phyloP scores from a whole-genome alignment of 2,329 filamentous ascomycete genomes.

The Colletotrichum liaoningense region DNA sequence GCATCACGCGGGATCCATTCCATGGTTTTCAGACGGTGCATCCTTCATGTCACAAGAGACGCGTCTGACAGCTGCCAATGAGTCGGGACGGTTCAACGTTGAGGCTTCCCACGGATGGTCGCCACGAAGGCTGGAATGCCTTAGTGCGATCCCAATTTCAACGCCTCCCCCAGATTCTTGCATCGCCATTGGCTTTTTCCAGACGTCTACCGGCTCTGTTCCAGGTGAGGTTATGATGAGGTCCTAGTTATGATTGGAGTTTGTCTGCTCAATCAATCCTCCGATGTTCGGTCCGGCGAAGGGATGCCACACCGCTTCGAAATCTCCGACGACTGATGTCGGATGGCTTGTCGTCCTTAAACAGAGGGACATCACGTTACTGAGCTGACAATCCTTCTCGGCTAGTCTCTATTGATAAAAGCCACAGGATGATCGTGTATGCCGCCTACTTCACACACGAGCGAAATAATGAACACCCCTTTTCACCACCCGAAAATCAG shows the following conservation, averaged over 20 bases:
- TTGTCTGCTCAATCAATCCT: conserved; percentile 3
- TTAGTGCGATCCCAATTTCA: conserved; percentile 11
- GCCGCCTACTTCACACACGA: too few species aligned
- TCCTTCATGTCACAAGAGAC: background rate
- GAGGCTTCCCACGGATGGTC: background rate
- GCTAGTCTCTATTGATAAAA: too few species aligned
- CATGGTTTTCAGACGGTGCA: background rate
- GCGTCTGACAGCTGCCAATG: conserved; percentile 22
- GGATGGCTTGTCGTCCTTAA: background rate
- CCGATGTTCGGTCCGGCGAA: conserved; percentile 22
- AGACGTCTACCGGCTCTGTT: background rate
- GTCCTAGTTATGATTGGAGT: background rate
- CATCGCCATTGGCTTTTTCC: background rate
- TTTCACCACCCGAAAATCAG: too few species aligned
- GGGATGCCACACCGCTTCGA: background rate
- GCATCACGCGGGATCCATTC: conserved; percentile 21
- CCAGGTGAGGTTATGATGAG: background rate
- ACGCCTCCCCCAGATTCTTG: background rate
- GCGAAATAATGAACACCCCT: too few species aligned
- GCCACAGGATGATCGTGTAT: too few species aligned
- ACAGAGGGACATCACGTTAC: too few species aligned
- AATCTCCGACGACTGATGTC: background rate
- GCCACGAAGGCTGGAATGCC: conserved; percentile 3
- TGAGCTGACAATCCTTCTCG: too few species aligned
- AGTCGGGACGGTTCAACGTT: conserved; percentile 16